Evolutionary conservation across 306 rosid species (phyloP).

Genomic region (Vigna angularis): DNA sequence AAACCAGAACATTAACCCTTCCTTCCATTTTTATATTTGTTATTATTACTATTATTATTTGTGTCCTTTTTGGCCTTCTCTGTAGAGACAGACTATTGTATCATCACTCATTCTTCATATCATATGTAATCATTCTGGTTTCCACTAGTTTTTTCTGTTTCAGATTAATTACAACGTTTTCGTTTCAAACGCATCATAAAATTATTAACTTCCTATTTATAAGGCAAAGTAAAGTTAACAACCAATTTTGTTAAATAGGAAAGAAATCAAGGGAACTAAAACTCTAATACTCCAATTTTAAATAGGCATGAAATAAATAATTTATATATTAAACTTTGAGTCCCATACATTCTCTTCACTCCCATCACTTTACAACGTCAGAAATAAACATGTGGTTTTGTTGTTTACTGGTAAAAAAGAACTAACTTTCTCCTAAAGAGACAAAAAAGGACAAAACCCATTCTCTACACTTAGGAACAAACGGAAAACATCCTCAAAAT

Average conservation of each 20-base stretch:
- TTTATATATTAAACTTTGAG: no score
- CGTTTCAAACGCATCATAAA: background rate
- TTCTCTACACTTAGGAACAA: background rate
- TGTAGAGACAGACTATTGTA: background rate
- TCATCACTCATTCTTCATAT: slow-evolving; percentile 11
- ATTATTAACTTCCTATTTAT: no score
- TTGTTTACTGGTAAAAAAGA: slow-evolving; percentile 27
- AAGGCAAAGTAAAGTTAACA: no score
- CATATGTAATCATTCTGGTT: slow-evolving; percentile 29
- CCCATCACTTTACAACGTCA: background rate
- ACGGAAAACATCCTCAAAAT: slow-evolving; percentile 26
- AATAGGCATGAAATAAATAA: no score
- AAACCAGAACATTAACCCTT: slow-evolving; percentile 41
- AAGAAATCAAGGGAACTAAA: no score
- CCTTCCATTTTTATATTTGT: slow-evolving; percentile 20
- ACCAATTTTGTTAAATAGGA: no score
- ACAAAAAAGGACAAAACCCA: slow-evolving; percentile 25
- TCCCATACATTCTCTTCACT: no score
- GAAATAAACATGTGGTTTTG: slow-evolving; percentile 20
- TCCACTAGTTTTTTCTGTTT: no score
- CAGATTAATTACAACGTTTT: background rate
- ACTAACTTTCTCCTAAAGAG: background rate
- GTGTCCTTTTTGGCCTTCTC: background rate
- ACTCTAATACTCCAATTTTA: no score
- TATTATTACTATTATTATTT: background rate